phyloP scores from a whole-genome alignment of 164 flowering plant genomes.

The Magnolia kwangsiensis region DNA sequence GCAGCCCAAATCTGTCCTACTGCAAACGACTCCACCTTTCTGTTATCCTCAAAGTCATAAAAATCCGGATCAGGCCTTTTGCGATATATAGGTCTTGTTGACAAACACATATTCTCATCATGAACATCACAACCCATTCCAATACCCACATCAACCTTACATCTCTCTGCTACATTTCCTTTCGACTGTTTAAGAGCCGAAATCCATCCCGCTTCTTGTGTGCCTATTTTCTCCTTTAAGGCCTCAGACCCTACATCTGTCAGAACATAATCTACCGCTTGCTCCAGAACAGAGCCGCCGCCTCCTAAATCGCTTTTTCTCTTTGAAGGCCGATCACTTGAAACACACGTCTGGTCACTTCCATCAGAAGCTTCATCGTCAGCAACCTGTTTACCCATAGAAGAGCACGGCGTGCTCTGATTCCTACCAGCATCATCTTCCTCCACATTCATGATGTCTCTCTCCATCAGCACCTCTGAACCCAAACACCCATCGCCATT shows the following conservation, averaged over 20 bases:
- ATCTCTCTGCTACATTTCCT: neutral
- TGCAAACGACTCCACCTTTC: conserved; percentile 17
- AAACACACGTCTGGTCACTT: neutral
- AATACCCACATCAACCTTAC: neutral
- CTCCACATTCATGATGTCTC: conserved; percentile 2
- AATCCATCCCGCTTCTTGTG: neutral
- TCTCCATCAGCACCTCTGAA: conserved; percentile 2
- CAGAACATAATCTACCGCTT: neutral
- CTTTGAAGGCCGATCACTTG: conserved; percentile 3
- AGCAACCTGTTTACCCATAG: neutral
- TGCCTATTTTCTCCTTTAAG: neutral
- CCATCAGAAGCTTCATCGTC: conserved; percentile 3
- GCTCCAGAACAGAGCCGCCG: neutral
- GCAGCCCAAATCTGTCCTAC: conserved; percentile 36
- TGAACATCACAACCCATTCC: too few species aligned
- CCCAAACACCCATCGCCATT: conserved; percentile 11
- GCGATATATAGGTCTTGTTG: neutral
- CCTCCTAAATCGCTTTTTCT: neutral
- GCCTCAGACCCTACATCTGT: neutral
- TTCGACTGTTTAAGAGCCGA: neutral
- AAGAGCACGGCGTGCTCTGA: neutral
- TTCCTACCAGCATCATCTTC: neutral
- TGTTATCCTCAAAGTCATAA: conserved; percentile 17
- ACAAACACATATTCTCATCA: too few species aligned
- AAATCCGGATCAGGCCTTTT: conserved; percentile 11